Evolutionary conservation across 2,329 filamentous ascomycete genomes (phyloP).

Genomic region (Dothiorella sarmentorum): DNA sequence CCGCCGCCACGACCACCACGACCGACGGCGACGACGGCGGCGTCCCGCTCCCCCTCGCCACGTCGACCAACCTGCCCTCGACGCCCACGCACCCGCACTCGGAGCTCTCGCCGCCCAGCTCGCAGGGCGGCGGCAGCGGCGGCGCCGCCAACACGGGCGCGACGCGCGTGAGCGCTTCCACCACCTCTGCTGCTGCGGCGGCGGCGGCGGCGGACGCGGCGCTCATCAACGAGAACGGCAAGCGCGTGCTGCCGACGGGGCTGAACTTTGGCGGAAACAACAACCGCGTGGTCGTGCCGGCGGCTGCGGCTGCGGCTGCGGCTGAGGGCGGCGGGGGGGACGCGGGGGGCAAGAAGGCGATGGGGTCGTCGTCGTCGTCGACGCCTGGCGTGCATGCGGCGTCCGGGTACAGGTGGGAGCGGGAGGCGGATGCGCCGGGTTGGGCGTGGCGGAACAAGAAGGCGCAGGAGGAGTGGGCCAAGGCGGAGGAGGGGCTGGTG

Average conservation of each 20-base stretch:
- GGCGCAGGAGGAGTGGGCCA: slow-evolving; percentile 34
- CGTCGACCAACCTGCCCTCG: slow-evolving; percentile 22
- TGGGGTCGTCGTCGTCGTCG: too few relatives aligned
- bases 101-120: slow-evolving; percentile 56
- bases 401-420: slow-evolving; percentile 38
- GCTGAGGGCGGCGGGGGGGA: background rate
- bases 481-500: slow-evolving; percentile 34
- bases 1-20: slow-evolving; percentile 18
- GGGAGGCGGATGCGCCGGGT: slow-evolving; percentile 36
- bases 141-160: slow-evolving; percentile 17
- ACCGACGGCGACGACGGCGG: slow-evolving; percentile 28
- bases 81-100: slow-evolving; percentile 27
- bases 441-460: slow-evolving; percentile 38
- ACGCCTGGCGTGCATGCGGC: slow-evolving; percentile 23
- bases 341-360: background rate
- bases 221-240: slow-evolving; percentile 38
- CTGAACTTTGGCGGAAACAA: background rate
- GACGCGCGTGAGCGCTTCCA: too few relatives aligned
- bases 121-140: slow-evolving; percentile 47
- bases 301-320: background rate
- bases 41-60: slow-evolving; percentile 39
- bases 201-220: background rate
- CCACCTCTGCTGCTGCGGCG: too few relatives aligned
- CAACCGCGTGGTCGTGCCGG: background rate
- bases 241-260: slow-evolving; percentile 28